Conservation (phyloP, 306 rosid genomes). For the Citrullus colocynthis region DNA sequence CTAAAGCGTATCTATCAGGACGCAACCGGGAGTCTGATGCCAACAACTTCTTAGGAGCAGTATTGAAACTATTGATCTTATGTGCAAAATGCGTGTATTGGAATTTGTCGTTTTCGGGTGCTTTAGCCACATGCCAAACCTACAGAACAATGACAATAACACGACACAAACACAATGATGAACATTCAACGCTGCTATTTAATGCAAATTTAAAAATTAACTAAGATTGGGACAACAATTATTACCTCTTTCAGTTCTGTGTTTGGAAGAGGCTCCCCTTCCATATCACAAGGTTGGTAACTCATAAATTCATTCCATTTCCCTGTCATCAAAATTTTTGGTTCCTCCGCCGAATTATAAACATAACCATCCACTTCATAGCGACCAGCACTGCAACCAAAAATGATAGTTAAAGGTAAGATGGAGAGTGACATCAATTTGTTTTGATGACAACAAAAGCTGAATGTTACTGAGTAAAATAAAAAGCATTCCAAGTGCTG, state of each 20-base stretch:
- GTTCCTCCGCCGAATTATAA: conserved; percentile 67
- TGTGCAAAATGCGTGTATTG: conserved; percentile 87
- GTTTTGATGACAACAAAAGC: neutral
- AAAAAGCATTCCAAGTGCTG: neutral
- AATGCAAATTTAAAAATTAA: too few relatives aligned
- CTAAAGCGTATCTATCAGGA: conserved; percentile 85
- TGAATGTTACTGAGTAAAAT: neutral
- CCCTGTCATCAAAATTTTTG: conserved; percentile 84
- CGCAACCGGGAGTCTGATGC: conserved; percentile 90
- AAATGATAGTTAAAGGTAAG: neutral
- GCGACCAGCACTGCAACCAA: conserved; percentile 61
- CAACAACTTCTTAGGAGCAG: conserved; percentile 62
- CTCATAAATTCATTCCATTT: conserved; percentile 82
- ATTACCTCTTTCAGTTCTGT: conserved; percentile 77
- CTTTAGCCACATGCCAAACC: conserved; percentile 85
- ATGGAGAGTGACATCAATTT: neutral
- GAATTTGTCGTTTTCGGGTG: conserved; percentile 57
- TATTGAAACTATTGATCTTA: conserved; percentile 73
- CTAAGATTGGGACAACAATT: neutral
- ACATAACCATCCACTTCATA: conserved; percentile 95
- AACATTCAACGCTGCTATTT: too few relatives aligned
- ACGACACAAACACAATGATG: neutral
- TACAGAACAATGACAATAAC: conserved; percentile 19
- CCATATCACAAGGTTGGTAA: conserved; percentile 75
- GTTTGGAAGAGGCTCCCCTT: conserved; percentile 82